A percentile compares a stretch with the other conserved stretches of the same genome.
These are phyloP conservation scores for Lecanicillium sp. DNA, from an alignment of 2,329 filamentous ascomycete genomes.

Conservation along the genomic window DNA sequence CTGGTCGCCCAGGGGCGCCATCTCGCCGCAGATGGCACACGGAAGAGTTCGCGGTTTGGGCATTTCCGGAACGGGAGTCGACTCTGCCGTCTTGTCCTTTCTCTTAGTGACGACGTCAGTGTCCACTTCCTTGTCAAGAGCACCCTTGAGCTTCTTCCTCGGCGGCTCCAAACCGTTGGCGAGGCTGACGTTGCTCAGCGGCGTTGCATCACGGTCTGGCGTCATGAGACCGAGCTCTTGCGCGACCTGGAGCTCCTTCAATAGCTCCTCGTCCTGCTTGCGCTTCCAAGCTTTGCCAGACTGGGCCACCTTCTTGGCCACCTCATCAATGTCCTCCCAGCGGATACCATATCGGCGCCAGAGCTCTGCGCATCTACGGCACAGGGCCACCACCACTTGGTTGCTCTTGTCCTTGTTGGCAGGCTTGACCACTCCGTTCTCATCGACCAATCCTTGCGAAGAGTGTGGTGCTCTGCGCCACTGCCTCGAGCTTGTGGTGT, in stretches of 20 bases:
- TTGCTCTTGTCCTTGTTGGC: constrained; percentile 70
- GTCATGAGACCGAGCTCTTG: constrained; percentile 47
- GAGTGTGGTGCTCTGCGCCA: constrained; percentile 86
- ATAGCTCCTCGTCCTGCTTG: constrained; percentile 83
- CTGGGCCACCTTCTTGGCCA: constrained; percentile 77
- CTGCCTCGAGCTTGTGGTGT: constrained; percentile 69
- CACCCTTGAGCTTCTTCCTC: constrained; percentile 57
- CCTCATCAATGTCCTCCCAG: constrained; percentile 89
- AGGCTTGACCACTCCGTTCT: constrained; percentile 41
- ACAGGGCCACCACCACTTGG: constrained; percentile 73
- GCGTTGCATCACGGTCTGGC: constrained; percentile 35
- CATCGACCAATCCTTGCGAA: constrained; percentile 60
- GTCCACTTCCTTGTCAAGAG: constrained; percentile 44
- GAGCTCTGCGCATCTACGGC: constrained; percentile 80
- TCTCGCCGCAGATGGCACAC: constrained; percentile 74
- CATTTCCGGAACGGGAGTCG: constrained; percentile 63
- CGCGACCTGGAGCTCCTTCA: constrained; percentile 62
- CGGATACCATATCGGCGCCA: constrained; percentile 96
- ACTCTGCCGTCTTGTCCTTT: constrained; percentile 39
- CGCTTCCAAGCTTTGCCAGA: constrained; percentile 78
- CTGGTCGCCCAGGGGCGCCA: constrained; percentile 64
- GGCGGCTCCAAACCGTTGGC: constrained; percentile 42
- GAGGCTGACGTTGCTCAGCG: constrained; percentile 20
- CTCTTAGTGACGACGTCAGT: constrained; percentile 38
- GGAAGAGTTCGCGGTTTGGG: constrained; percentile 73